Base-by-base conservation (phyloP, 805 yeast species). In the Lipomyces lipofer region DNA sequence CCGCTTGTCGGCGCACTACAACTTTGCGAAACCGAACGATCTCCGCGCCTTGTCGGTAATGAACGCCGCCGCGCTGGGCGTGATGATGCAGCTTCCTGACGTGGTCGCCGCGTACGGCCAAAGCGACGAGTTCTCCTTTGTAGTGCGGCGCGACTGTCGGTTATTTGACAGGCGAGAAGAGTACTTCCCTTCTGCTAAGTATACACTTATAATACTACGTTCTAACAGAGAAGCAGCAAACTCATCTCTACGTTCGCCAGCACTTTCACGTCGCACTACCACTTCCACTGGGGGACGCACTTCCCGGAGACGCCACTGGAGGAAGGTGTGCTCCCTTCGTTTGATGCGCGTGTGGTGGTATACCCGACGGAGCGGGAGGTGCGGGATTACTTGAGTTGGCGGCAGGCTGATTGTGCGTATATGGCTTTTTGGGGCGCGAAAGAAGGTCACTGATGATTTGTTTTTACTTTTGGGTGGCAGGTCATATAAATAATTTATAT, bases 121-220 rank as follows among this genome's bases (percentile, higher is more conserved):
- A 65, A 85, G 95, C 35, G 99, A 94, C 69, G 99, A 94, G 72
- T 94, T 86, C 67, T 85, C 92, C 12, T 92, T 92, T 69, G 78
- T 92, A 4, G 71, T 94, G 49, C 73, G 82, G 30, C 79, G 77
- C 42, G 75, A 75, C 29, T 82, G 94, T n/a, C 72, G 71, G 1
- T 68, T 92, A 56, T 92, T 85, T 65, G 96, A 91, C 61, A 75
- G 98, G 64, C 73, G 99, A 56, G 91, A 86, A 58, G 73, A 74
- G 59, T 60, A 32, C 19, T 58, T 51, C 10, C 5, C 19, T 9
- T 29, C 15, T 38, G 3, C 6, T 21, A 7, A 8, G 22, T 6
- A 19, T 27, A 22, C 2, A 12, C 21, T 24, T 17, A 15, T 2
- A 13, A 21, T n/a, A 12, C 27, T 2, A 15, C 5, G 3, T 27